A percentile compares a stretch with the other conserved stretches of the same genome.
Evolutionary conservation across 176 grass and related monocot species (phyloP).

Genomic region (Oropetium thomaeum): DNA sequence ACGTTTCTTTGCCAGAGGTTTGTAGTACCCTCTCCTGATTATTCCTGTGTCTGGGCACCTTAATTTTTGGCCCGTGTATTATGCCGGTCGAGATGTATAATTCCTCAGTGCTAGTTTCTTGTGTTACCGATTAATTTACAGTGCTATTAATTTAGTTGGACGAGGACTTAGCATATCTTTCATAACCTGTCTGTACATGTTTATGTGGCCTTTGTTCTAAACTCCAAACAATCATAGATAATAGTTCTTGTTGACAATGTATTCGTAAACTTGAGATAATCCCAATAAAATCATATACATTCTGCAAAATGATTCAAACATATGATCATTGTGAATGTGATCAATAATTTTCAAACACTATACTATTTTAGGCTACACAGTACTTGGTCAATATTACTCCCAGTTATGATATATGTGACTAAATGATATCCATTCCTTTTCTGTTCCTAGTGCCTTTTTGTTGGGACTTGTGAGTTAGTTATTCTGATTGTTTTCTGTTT

Average conservation of each 20-base stretch:
- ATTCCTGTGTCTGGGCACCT: no score
- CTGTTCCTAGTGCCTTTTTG: background rate
- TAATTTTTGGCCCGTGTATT: background rate
- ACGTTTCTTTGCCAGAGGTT: slow-evolving; percentile 59
- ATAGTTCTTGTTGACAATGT: background rate
- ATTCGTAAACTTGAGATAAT: background rate
- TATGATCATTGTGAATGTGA: background rate
- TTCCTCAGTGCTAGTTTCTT: background rate
- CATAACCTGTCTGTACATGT: background rate
- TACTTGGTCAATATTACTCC: background rate
- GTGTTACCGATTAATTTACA: background rate
- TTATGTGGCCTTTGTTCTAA: background rate
- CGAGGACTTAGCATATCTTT: background rate
- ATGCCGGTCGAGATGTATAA: background rate
- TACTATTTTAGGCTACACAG: background rate
- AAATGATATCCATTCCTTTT: background rate
- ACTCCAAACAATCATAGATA: background rate
- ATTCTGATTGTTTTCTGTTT: background rate
- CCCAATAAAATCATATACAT: background rate
- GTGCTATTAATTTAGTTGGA: background rate
- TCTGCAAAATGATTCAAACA: background rate
- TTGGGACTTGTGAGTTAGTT: background rate
- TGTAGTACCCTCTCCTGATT: background rate
- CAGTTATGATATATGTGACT: background rate
- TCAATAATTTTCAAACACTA: slow-evolving; percentile 1